Evolutionary conservation across 2,329 filamentous ascomycete genomes (phyloP), one percentile per base, ranked within the genome.

Genomic region (Sordariomycetes sp.): DNA sequence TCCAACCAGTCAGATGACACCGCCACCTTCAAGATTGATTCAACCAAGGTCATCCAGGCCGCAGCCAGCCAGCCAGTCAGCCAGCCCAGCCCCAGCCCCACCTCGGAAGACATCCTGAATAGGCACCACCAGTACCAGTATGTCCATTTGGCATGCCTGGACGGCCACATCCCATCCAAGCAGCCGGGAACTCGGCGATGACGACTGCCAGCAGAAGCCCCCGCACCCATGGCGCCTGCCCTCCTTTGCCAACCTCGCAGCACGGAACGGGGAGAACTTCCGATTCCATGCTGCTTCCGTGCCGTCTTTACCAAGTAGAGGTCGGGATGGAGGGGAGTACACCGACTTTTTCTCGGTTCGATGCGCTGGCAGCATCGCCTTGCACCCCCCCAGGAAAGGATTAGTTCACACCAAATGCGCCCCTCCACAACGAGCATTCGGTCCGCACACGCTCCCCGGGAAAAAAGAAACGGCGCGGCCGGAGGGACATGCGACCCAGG

Each of bases 331-430:
- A 22, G 43, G 46, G 46, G 35, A 18, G 40, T 48, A 57, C 55
- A 57, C 55, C 55, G 55, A 57, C 55, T 50, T 57, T 57, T 57
- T 20, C 28, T 28, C 51, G 35, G 14, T n/a, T n/a, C 32, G 53
- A 55, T 55, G 54, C n/a, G 54, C 37, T 55, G 54, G 54, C 54
- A 55, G 46, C 22, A 50, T 22, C 20, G 46, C 46, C 46, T 50
- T n/a, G 22, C 46, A n/a, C 46, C 22, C 20, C 46, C 40, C 20
- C 12, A 6, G 37, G 4, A 24, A 50, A 50, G 46, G 14, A 8
- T 12, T 11, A 50, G 46, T 50, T 50, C 20, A 12, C 11, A 50
- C 22, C 40, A 46, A 46, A 46, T 46, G 40, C 40, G 40, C 46
- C 20, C 10, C 46, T 24, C 22, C 46, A 50, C 11, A 4, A 50